Percentiles rank a stretch among this genome's conserved stretches.
Evolutionary conservation across 257 asterid genomes (phyloP).

Genomic region (Solanum tacnaense): DNA sequence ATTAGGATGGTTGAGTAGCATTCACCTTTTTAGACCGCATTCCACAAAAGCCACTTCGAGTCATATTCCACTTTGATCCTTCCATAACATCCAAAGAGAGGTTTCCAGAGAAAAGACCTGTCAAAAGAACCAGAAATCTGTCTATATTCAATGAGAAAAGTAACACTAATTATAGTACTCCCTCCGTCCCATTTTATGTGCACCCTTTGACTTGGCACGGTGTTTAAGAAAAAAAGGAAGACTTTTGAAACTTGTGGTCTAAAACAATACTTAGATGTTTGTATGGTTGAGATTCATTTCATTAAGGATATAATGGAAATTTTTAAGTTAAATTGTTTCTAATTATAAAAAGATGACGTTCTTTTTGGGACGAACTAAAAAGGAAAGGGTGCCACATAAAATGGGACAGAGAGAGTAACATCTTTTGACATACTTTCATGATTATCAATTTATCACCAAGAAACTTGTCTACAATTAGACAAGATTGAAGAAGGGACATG

Average conservation of each 20-base stretch:
- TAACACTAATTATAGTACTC: not conserved
- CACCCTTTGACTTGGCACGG: too few species aligned
- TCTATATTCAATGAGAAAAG: not conserved
- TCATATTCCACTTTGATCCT: slow-evolving; percentile 74
- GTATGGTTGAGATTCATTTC: too few species aligned
- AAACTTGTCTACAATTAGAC: not conserved
- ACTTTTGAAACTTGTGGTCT: too few species aligned
- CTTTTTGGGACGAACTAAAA: too few species aligned
- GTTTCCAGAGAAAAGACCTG: slow-evolving; percentile 87
- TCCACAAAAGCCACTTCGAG: slow-evolving; percentile 93
- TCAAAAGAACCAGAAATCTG: slow-evolving; percentile 1
- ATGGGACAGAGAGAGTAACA: not conserved
- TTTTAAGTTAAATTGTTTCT: too few species aligned
- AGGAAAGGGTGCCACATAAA: too few species aligned
- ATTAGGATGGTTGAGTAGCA: not conserved
- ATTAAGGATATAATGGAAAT: too few species aligned
- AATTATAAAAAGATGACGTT: too few species aligned
- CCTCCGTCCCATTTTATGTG: too few species aligned
- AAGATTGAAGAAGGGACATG: not conserved
- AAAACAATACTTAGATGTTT: too few species aligned
- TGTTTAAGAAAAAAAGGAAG: too few species aligned
- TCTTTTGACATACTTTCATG: not conserved
- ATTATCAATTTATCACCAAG: not conserved
- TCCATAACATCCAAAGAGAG: slow-evolving; percentile 73
- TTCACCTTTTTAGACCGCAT: slow-evolving; percentile 88